These are phyloP conservation scores for Citrus reticulata DNA, from an alignment of 345 rosid genomes.

Conservation along the genomic window DNA sequence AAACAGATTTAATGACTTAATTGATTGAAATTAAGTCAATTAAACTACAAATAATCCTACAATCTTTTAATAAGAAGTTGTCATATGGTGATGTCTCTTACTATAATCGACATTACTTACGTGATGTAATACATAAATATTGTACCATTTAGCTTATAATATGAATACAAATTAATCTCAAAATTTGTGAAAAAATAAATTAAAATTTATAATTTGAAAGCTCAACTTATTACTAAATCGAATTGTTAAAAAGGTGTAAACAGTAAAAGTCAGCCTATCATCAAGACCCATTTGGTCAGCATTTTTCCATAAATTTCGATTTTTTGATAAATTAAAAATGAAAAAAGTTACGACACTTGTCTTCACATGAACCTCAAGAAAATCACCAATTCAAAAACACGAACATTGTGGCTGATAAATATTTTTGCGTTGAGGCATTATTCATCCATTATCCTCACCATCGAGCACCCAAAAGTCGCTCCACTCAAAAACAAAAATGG, in stretches of 20 bases:
- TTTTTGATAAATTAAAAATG: background rate
- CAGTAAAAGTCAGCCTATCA: background rate
- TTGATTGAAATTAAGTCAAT: no score
- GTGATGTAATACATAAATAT: no score
- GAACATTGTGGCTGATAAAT: background rate
- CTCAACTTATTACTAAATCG: no score
- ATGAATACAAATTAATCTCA: no score
- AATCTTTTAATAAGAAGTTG: no score
- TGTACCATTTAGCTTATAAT: no score
- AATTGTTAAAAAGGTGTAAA: background rate
- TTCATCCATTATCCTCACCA: background rate
- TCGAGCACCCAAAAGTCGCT: background rate
- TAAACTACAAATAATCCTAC: no score
- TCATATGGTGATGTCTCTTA: no score
- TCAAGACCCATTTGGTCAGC: background rate
- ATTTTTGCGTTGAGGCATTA: no score
- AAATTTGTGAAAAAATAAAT: background rate
- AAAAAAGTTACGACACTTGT: background rate
- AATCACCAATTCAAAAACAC: background rate
- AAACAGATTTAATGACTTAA: no score
- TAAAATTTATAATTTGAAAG: no score
- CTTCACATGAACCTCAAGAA: background rate
- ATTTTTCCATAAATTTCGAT: background rate
- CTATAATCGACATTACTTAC: no score
- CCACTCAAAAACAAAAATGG: constrained; percentile 13